Evolutionary conservation across 2,329 filamentous ascomycete species (phyloP).

Genomic region (Penicillium sp.): DNA sequence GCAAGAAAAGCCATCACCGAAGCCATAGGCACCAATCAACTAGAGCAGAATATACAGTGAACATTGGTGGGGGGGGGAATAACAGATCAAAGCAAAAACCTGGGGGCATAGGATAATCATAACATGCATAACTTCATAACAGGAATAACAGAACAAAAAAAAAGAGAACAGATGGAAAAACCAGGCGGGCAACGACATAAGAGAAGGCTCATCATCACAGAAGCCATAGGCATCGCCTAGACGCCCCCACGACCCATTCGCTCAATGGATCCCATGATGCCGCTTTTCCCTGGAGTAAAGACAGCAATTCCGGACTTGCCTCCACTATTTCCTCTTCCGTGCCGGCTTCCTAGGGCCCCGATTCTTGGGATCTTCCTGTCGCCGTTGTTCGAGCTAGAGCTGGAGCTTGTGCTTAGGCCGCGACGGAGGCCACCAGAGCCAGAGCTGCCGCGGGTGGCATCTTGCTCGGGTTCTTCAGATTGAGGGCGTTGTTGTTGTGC

Average conservation of each 20-base stretch:
- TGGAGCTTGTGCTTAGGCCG: constrained; percentile 35
- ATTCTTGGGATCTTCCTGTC: constrained; percentile 40
- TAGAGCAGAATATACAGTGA: neutral
- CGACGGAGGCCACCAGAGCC: constrained; percentile 35
- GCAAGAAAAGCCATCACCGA: neutral
- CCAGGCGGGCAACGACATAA: neutral
- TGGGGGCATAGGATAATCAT: constrained; percentile 1
- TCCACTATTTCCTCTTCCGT: constrained; percentile 42
- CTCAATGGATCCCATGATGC: constrained; percentile 85
- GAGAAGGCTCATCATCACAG: neutral
- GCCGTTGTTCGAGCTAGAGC: constrained; percentile 19
- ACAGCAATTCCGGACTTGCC: constrained; percentile 44
- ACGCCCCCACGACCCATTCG: constrained; percentile 70
- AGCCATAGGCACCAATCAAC: neutral
- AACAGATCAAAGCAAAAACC: neutral
- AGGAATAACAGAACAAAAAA: neutral
- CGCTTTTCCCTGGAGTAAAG: constrained; percentile 60
- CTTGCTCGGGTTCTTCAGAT: constrained; percentile 27
- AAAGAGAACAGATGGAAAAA: neutral
- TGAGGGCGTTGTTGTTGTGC: constrained; percentile 20
- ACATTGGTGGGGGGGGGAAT: neutral
- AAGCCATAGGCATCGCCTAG: too few relatives aligned
- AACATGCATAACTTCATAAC: neutral
- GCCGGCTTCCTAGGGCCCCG: constrained; percentile 33
- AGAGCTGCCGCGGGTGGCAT: constrained; percentile 30